A percentile compares a stretch with the other conserved stretches of the same genome.
Conservation (phyloP, 495 filamentous ascomycete genomes). For the Xylaria sp. region DNA sequence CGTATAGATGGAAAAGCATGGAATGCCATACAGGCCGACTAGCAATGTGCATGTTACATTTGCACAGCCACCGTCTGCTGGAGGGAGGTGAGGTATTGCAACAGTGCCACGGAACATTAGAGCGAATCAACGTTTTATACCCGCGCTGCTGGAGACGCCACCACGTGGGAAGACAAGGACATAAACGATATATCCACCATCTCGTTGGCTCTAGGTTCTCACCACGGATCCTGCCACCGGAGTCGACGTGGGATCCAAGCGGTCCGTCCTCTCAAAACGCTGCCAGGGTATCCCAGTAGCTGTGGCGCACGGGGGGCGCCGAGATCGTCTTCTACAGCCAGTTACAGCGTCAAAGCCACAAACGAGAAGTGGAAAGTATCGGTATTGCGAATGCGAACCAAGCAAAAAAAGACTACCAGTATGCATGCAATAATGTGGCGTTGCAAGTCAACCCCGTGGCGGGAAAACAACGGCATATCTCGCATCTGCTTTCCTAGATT, state of each 20-base stretch:
- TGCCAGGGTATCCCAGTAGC: not conserved
- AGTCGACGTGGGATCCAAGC: not conserved
- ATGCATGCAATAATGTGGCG: not conserved
- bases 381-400: not conserved
- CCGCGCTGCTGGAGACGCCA: constrained; percentile 15
- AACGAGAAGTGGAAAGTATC: not conserved
- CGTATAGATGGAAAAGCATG: constrained; percentile 1
- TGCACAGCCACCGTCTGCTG: constrained; percentile 14
- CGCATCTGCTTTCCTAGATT: not conserved
- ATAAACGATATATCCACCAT: not conserved
- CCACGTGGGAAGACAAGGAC: constrained; percentile 25
- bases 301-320: constrained; percentile 20
- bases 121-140: not conserved
- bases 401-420: not conserved
- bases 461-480: not conserved
- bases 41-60: constrained; percentile 19
- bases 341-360: not conserved
- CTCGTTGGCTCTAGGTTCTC: not conserved
- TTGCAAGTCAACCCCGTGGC: not conserved
- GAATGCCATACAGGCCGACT: constrained; percentile 14
- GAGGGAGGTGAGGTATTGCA: not conserved
- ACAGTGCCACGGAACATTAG: not conserved
- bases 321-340: not conserved
- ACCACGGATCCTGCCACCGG: not conserved
- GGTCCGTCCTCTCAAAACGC: not conserved